phyloP scores from a whole-genome alignment of 257 asterid genomes.

The Jacaranda copaia region DNA sequence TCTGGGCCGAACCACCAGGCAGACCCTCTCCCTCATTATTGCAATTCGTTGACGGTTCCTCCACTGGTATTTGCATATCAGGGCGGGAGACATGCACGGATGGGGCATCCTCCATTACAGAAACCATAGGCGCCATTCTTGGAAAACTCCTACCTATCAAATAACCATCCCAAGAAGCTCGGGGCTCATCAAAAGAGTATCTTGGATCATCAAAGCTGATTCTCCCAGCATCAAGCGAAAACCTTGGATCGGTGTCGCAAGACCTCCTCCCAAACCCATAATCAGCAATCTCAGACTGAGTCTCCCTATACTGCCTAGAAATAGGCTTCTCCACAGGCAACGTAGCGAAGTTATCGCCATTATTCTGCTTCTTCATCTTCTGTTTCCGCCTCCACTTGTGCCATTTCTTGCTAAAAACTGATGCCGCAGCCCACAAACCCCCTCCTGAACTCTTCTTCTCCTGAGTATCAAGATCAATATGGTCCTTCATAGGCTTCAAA shows the following conservation, averaged over 20 bases:
- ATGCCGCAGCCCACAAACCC: slow-evolving; percentile 90
- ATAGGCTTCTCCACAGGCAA: slow-evolving; percentile 86
- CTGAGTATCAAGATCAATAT: slow-evolving; percentile 67
- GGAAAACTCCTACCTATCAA: slow-evolving; percentile 72
- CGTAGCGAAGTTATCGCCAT: slow-evolving; percentile 57
- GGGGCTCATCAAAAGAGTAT: slow-evolving; percentile 88
- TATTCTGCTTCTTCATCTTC: slow-evolving; percentile 72
- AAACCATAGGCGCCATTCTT: slow-evolving; percentile 79
- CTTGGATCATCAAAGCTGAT: slow-evolving; percentile 87
- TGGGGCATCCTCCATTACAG: slow-evolving; percentile 86
- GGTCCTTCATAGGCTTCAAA: slow-evolving; percentile 81
- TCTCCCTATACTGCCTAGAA: slow-evolving; percentile 77
- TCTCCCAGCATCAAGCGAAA: slow-evolving; percentile 90
- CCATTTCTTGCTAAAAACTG: slow-evolving; percentile 98
- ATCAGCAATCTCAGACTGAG: slow-evolving; percentile 96
- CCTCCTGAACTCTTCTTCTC: slow-evolving; percentile 73
- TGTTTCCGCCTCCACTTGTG: slow-evolving; percentile 91
- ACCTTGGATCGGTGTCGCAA: slow-evolving; percentile 90
- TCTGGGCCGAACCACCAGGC: slow-evolving; percentile 89
- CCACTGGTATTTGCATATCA: slow-evolving; percentile 81
- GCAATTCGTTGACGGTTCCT: slow-evolving; percentile 44
- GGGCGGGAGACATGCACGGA: slow-evolving; percentile 51
- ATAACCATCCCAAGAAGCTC: slow-evolving; percentile 95
- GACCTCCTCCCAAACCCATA: slow-evolving; percentile 93
- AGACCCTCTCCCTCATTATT: slow-evolving; percentile 48